A percentile compares a stretch with the other conserved stretches of the same genome.
Conservation (phyloP, 495 filamentous ascomycete genomes). For the Aspergillus nidulans region DNA sequence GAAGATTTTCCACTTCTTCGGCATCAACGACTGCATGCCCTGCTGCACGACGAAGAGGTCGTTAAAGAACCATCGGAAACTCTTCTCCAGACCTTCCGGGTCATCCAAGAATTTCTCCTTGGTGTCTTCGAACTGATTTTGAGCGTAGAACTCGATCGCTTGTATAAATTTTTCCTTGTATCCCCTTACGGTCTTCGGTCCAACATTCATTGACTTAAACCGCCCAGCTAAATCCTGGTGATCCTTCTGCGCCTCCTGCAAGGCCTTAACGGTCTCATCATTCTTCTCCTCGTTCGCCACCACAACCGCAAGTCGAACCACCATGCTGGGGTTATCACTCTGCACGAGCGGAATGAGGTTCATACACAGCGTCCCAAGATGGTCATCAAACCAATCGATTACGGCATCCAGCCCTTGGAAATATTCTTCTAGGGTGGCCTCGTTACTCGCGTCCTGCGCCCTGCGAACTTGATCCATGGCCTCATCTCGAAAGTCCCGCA, state of each 20-base stretch:
- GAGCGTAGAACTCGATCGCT: slow-evolving; percentile 67
- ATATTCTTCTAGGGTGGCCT: slow-evolving; percentile 78
- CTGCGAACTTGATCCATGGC: slow-evolving; percentile 90
- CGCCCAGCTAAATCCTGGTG: slow-evolving; percentile 88
- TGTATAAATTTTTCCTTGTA: slow-evolving; percentile 95
- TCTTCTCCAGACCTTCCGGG: slow-evolving; percentile 78
- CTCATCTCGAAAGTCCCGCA: slow-evolving; percentile 91
- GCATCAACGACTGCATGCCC: slow-evolving; percentile 84
- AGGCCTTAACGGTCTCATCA: slow-evolving; percentile 80
- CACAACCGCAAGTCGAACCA: slow-evolving; percentile 85
- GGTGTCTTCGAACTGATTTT: slow-evolving; percentile 68
- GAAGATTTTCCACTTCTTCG: slow-evolving; percentile 97
- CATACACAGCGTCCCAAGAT: slow-evolving; percentile 80
- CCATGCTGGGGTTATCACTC: slow-evolving; percentile 77
- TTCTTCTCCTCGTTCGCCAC: slow-evolving; percentile 95
- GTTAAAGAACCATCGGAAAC: slow-evolving; percentile 92
- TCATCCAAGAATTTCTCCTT: slow-evolving; percentile 75
- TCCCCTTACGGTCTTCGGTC: slow-evolving; percentile 83
- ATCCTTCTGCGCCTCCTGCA: slow-evolving; percentile 91
- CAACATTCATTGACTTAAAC: slow-evolving; percentile 91
- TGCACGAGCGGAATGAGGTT: slow-evolving; percentile 84
- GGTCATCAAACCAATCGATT: slow-evolving; percentile 92
- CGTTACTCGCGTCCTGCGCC: slow-evolving; percentile 64
- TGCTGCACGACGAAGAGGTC: slow-evolving; percentile 88
- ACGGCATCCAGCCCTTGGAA: slow-evolving; percentile 84